Base-by-base conservation (phyloP, 495 filamentous ascomycete species). In the Chaetomium tenue region DNA sequence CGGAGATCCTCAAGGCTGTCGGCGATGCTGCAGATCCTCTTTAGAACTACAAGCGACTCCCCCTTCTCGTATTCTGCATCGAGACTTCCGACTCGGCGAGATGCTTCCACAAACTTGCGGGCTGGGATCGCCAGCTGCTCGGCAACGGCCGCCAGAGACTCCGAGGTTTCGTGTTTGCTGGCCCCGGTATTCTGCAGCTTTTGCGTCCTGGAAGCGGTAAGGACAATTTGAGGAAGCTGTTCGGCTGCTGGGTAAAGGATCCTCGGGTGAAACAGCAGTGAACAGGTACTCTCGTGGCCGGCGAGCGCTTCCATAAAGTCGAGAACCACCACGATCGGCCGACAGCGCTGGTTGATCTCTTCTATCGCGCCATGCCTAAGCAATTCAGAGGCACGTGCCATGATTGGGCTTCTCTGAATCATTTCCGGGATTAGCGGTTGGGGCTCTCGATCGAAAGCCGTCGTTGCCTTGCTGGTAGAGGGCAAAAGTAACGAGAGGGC, bases 391-490 rank as follows among this genome's bases (percentile, higher is more conserved):
- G 62, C 73, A 23, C 64, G 68, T 16, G 61, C 60, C 37, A 78
- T 15, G 5, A 79, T 48, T 0, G 76, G 76, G 50, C 76, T 79
- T 51, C 75, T 70, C 22, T 62, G 59, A 6, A 78, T 28, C 58
- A 78, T 71, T 16, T 60, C 60, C 9, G 60, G 39, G n/a, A 76
- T 18, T 5, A 61, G n/a, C 2, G 33, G 50, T 1, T 73, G 71
- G 2, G 56, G 70, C 0, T 37, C 39, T 4, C 22, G 5, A 50
- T 75, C 71, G 5, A 76, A 68, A 2, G 25, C 12, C 2, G 28
- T 42, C 1, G 23, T 26, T 26, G 9, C 22, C 42, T 60, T 40
- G 47, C 23, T 39, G 12, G n/a, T 3, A 13, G 26, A 64, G 3
- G 68, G 65, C 28, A 69, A 42, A 4, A 71, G n/a, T 2, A 44